These are phyloP conservation scores for Pueraria montana DNA, from an alignment of 306 rosid genomes.

Conservation along the genomic window DNA sequence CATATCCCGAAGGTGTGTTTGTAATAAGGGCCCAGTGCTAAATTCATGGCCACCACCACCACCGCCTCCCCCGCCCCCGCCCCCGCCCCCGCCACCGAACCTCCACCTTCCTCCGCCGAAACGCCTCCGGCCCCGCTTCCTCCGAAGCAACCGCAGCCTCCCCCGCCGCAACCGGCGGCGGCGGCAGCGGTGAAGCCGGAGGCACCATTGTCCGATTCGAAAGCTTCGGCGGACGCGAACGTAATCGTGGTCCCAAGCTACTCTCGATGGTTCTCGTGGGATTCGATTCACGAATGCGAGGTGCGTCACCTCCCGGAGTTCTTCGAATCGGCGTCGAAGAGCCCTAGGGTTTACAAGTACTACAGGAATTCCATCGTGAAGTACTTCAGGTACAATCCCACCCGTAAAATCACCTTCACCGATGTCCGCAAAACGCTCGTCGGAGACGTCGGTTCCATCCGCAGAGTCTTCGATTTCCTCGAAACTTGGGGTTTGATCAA, in stretches of 20 bases:
- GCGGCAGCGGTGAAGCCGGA: conserved; percentile 47
- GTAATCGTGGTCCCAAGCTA: conserved; percentile 73
- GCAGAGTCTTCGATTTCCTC: conserved; percentile 86
- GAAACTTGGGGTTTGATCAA: conserved; percentile 92
- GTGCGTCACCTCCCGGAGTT: conserved; percentile 83
- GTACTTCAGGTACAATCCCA: conserved; percentile 71
- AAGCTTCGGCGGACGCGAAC: conserved; percentile 49
- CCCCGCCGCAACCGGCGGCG: neutral
- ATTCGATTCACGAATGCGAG: conserved; percentile 75
- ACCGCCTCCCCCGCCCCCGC: neutral
- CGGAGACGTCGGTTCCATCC: conserved; percentile 90
- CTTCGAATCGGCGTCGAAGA: conserved; percentile 70
- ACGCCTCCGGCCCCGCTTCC: conserved; percentile 43
- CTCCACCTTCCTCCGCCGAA: conserved; percentile 39
- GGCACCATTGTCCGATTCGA: conserved; percentile 40
- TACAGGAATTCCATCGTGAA: conserved; percentile 79
- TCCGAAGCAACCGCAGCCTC: neutral
- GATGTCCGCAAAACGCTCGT: conserved; percentile 83
- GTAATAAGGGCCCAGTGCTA: neutral
- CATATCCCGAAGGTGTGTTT: neutral
- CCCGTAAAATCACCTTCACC: conserved; percentile 81
- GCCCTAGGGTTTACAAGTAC: conserved; percentile 85
- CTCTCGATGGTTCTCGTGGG: conserved; percentile 87
- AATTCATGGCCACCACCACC: conserved; percentile 41
- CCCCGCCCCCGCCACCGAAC: conserved; percentile 18